Conservation (phyloP, 495 filamentous ascomycete genomes). For the Sporormia fimetaria region DNA sequence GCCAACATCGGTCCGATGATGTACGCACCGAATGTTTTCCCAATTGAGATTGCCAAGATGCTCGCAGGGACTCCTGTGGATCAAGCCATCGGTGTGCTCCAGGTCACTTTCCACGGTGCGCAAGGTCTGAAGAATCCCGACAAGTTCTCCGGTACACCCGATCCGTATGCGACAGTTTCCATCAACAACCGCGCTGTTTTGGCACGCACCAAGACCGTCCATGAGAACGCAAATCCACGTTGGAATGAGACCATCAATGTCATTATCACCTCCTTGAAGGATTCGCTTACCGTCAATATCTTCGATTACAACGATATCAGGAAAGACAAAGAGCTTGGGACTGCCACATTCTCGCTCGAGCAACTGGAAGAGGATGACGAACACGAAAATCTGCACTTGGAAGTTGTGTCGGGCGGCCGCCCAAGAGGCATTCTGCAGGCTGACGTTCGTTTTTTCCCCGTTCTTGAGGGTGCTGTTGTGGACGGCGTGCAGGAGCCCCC, state of each 20-base stretch:
- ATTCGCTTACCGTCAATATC: slow-evolving; percentile 67
- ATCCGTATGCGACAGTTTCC: slow-evolving; percentile 83
- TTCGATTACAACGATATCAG: slow-evolving; percentile 92
- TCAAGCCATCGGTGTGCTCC: slow-evolving; percentile 88
- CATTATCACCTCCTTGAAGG: slow-evolving; percentile 79
- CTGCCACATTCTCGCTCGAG: slow-evolving; percentile 72
- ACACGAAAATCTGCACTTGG: slow-evolving; percentile 73
- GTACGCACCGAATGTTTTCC: slow-evolving; percentile 95
- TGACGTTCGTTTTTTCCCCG: slow-evolving; percentile 92
- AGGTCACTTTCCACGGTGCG: slow-evolving; percentile 81
- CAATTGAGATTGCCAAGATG: slow-evolving; percentile 97
- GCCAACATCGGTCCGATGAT: slow-evolving; percentile 87
- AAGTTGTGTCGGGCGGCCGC: slow-evolving; percentile 75
- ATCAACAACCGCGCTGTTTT: slow-evolving; percentile 71
- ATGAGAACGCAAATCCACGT: slow-evolving; percentile 72
- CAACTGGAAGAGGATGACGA: slow-evolving; percentile 62
- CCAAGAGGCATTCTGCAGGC: slow-evolving; percentile 64
- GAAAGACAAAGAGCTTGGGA: slow-evolving; percentile 92
- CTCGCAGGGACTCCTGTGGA: slow-evolving; percentile 89
- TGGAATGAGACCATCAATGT: slow-evolving; percentile 97
- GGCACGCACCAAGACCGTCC: slow-evolving; percentile 77
- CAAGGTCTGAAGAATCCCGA: slow-evolving; percentile 89
- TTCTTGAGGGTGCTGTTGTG: slow-evolving; percentile 58
- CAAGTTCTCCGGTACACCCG: slow-evolving; percentile 82
- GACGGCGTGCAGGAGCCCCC: slow-evolving; percentile 67